phyloP scores from a whole-genome alignment of 2,329 filamentous ascomycete species.

The Verticillium zaregamsianum region DNA sequence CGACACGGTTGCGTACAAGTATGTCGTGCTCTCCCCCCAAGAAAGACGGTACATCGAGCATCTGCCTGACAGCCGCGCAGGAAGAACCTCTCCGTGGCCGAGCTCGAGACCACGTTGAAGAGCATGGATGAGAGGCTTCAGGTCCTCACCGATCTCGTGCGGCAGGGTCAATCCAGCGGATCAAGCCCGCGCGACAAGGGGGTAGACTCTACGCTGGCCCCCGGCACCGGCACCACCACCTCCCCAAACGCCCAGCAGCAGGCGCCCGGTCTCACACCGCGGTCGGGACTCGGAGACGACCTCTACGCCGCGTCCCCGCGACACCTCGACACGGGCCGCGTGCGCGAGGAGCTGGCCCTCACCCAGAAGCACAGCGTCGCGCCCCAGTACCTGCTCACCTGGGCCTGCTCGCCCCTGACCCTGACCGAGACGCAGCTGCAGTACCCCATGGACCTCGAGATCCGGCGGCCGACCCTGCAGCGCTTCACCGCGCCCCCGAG shows the following conservation, averaged over 20 bases:
- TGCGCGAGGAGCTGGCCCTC: constrained; percentile 3
- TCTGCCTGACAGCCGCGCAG: not conserved
- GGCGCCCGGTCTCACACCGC: not conserved
- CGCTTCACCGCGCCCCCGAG: not conserved
- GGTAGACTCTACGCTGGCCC: too few species aligned
- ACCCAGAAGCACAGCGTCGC: constrained; percentile 5
- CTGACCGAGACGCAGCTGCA: constrained; percentile 5
- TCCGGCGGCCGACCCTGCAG: not conserved
- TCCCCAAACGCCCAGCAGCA: not conserved
- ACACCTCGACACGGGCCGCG: not conserved
- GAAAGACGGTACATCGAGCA: not conserved
- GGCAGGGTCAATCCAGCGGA: not conserved
- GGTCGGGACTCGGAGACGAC: not conserved
- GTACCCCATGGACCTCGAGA: constrained; percentile 2
- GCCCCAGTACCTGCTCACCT: constrained; percentile 8
- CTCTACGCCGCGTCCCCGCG: not conserved
- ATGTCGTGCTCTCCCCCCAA: not conserved
- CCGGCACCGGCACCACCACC: not conserved
- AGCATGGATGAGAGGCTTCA: constrained; percentile 4
- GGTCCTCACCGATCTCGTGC: not conserved
- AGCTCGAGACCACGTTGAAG: constrained; percentile 1
- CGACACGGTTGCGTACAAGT: constrained; percentile 6
- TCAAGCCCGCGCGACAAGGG: not conserved
- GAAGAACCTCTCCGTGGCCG: constrained; percentile 5
- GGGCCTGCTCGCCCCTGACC: constrained; percentile 4